A percentile compares a stretch with the other conserved stretches of the same genome.
Evolutionary conservation across 2,329 filamentous ascomycete species (phyloP).

Genomic region (Fragosphaeria purpurea): DNA sequence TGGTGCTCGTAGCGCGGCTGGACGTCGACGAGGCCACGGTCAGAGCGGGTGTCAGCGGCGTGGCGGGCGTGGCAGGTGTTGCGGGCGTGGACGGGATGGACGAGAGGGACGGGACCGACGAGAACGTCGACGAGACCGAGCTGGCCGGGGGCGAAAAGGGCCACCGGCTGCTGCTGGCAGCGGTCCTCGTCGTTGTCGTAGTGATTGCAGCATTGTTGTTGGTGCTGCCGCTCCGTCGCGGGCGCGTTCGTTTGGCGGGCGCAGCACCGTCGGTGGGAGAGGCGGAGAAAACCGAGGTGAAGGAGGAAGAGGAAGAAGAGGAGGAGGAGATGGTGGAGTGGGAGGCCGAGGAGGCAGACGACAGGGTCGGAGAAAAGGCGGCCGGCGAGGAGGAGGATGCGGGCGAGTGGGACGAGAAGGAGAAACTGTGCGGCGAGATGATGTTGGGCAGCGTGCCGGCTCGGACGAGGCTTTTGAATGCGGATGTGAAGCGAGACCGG

Average conservation of each 20-base stretch:
- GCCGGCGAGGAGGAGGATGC: background rate
- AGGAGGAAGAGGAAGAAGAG: constrained; percentile 19
- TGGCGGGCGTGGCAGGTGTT: constrained; percentile 21
- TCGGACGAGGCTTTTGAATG: constrained; percentile 30
- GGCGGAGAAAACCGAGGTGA: background rate
- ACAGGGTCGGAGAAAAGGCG: background rate
- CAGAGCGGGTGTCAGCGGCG: constrained; percentile 29
- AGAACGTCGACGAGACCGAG: constrained; percentile 18
- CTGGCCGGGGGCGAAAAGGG: background rate
- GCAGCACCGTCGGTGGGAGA: too few relatives aligned
- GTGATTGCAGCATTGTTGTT: too few relatives aligned
- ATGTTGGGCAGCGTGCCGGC: constrained; percentile 25
- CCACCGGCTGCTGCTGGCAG: background rate
- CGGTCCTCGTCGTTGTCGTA: too few relatives aligned
- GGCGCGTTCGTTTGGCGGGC: too few relatives aligned
- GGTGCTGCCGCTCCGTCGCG: too few relatives aligned
- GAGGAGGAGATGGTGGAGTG: constrained; percentile 21
- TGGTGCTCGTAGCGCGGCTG: constrained; percentile 8
- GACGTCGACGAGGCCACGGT: constrained; percentile 8
- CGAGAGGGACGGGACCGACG: constrained; percentile 16
- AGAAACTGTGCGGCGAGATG: constrained; percentile 1
- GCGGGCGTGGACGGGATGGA: constrained; percentile 10
- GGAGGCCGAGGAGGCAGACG: constrained; percentile 11
- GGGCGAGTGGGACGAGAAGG: background rate
- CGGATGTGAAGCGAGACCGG: constrained; percentile 18